Evolutionary conservation across 1,284 basidiomycete genomes (phyloP).

Genomic region (Apiotrichum sp.): DNA sequence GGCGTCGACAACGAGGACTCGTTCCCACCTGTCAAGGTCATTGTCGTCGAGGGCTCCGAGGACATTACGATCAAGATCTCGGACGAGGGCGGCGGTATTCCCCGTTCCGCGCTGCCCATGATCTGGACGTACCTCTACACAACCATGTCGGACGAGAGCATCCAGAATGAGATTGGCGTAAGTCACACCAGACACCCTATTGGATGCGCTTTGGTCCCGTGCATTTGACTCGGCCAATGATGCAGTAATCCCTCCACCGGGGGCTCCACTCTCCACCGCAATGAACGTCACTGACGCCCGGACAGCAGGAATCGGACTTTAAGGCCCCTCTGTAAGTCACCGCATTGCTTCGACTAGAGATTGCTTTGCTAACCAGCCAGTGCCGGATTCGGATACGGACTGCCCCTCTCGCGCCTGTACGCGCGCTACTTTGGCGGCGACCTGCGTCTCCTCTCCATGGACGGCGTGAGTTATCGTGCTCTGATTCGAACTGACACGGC

Average conservation of each 20-base stretch:
- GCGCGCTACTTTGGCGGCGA: conserved; percentile 74
- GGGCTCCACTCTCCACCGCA: no score
- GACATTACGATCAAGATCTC: conserved; percentile 99
- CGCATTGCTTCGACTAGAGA: no score
- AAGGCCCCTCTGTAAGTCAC: conserved; percentile 70
- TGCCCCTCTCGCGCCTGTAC: conserved; percentile 75
- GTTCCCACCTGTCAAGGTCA: conserved; percentile 92
- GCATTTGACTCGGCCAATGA: no score
- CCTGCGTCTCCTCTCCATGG: conserved; percentile 94
- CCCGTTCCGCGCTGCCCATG: conserved; percentile 82
- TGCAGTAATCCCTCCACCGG: no score
- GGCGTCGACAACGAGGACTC: conserved; percentile 65
- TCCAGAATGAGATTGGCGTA: conserved; percentile 57
- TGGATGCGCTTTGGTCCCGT: no score
- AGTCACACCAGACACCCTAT: conserved; percentile 50
- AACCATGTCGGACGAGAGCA: conserved; percentile 83
- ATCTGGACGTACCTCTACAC: conserved; percentile 99
- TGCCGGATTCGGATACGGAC: conserved; percentile 91
- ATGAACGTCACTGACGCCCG: conserved; percentile 38
- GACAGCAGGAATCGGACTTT: conserved; percentile 84
- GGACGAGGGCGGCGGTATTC: conserved; percentile 94
- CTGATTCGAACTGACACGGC: background rate
- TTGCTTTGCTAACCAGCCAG: no score
- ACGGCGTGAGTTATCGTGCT: conserved; percentile 53
- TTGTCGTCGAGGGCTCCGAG: conserved; percentile 86